Evolutionary conservation across 2,329 filamentous ascomycete genomes (phyloP), one percentile per base, ranked within the genome.

Genomic region (Penicillium freii): DNA sequence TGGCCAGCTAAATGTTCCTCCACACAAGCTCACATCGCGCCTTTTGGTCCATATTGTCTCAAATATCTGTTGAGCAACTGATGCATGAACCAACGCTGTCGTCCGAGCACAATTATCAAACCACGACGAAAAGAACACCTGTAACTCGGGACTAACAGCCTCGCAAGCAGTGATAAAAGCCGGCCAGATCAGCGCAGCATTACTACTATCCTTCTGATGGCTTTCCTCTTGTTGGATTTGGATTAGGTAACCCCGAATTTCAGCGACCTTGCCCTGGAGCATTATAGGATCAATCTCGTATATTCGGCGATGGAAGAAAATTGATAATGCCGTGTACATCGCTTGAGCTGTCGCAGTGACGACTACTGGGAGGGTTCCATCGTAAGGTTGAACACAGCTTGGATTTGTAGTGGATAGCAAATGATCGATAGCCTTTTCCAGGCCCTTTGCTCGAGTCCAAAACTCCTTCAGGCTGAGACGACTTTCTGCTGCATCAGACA

Each of bases 141-240:
- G 57, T 4, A 58, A 38, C 15, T 63, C 56, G 0, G 39, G 29
- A 13, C 45, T n/a, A 2, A 63, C 48, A 5, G 61, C 58, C 29
- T 66, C 62, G 43, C 61, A 65, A 3, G 62, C 64, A 8, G 64
- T 54, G n/a, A 66, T 63, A 17, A 66, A 66, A 1, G 59, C 59
- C 0, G 61, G 64, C 61, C 62, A 66, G 27, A 65, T 65, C 3
- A 65, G 53, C 1, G 57, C 57, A 6, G 54, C 62, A 25, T 46
- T 65, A 10, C 45, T 58, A 11, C 48, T 50, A 21, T 48, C 19
- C 10, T 33, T 33, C 7, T 36, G 33, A 7, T 27, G 23, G 1
- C 10, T 34, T 47, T 56, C 51, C 11, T 58, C 54, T n/a, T 48
- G 48, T 25, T 59, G 46, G 3, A 48, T 53, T 31, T 38, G 27